Conservation (phyloP, 78 protist species). For the Dictyostelium capitatum region DNA sequence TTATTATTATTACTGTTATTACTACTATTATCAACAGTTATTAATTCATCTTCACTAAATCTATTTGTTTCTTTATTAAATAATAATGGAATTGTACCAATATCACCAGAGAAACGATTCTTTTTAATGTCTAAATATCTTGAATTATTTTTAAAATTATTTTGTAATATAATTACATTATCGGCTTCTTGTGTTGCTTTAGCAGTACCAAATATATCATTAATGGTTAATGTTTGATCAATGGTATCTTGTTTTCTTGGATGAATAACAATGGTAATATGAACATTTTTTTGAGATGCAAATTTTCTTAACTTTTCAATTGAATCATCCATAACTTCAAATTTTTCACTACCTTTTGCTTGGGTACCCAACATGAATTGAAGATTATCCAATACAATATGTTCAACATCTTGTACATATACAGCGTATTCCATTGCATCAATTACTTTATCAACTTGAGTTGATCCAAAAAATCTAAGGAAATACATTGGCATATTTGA, state of each 20-base stretch:
- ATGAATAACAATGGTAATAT: slow-evolving; percentile 91
- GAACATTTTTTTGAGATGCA: slow-evolving; percentile 91
- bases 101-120: slow-evolving; percentile 89
- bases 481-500: slow-evolving; percentile 85
- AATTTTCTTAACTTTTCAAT: slow-evolving; percentile 85
- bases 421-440: slow-evolving; percentile 93
- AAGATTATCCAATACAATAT: slow-evolving; percentile 90
- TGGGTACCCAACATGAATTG: slow-evolving; percentile 88
- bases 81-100: slow-evolving; percentile 83
- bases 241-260: slow-evolving; percentile 89
- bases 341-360: slow-evolving; percentile 64
- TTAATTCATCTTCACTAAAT: slow-evolving; percentile 25
- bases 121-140: slow-evolving; percentile 86
- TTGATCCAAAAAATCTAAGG: slow-evolving; percentile 86
- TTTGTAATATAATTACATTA: slow-evolving; percentile 91
- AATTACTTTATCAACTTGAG: slow-evolving; percentile 85
- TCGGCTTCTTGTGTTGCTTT: slow-evolving; percentile 96
- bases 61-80: slow-evolving; percentile 79
- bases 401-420: slow-evolving; percentile 89
- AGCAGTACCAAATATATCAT: slow-evolving; percentile 92
- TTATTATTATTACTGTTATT: background rate
- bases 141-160: background rate
- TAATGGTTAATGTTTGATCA: slow-evolving; percentile 14
- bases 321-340: slow-evolving; percentile 82
- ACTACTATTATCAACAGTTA: background rate